Evolutionary conservation across 495 filamentous ascomycete genomes (phyloP), one percentile per base, ranked within the genome.

Genomic region (Penicillium salamii): DNA sequence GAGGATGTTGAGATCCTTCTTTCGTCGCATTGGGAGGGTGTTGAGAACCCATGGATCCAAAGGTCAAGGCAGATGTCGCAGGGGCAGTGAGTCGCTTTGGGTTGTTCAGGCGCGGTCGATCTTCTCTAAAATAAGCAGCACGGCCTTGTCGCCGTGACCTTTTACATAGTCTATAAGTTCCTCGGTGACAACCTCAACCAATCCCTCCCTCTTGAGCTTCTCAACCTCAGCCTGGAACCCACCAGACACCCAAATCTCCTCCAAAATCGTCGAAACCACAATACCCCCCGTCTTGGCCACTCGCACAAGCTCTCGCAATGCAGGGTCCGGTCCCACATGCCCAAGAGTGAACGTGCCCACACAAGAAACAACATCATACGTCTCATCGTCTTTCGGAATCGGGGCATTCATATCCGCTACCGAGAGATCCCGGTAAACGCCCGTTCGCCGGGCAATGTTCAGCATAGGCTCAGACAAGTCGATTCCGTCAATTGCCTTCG

Each of bases 281-380:
- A 72, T 41, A 2, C 74, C 73, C 6, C 55, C 63, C 2, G 29
- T 53, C 54, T 66, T 72, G 11, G 63, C 56, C 0, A 77, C 42
- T 0, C 75, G 61, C 5, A 74, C 55, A 21, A 78, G 65, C 38
- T 78, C 73, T 18, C 67, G 48, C 40, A 68, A 36, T 7, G 71
- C 62, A 11, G 73, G 72, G 39, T 61, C 63, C 7, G 73, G 71
- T 0, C 73, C 73, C 21, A 78, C 73, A 47, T 77, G 75, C 15
- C 71, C 73, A 1, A 64, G 63, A 7, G 75, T 77, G 36, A 78
- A 72, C 4, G 72, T 78, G 20, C 75, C 75, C 5, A 65, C 65
- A 42, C 75, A 78, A 8, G 64, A 67, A 12, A 78, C 66, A 1
- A 70, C 57, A 13, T 78, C 72, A 42, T 78, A 78, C 3, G 53